phyloP scores from a whole-genome alignment of 1,139 yeast species.

The Meyerozyma smithsonii region DNA sequence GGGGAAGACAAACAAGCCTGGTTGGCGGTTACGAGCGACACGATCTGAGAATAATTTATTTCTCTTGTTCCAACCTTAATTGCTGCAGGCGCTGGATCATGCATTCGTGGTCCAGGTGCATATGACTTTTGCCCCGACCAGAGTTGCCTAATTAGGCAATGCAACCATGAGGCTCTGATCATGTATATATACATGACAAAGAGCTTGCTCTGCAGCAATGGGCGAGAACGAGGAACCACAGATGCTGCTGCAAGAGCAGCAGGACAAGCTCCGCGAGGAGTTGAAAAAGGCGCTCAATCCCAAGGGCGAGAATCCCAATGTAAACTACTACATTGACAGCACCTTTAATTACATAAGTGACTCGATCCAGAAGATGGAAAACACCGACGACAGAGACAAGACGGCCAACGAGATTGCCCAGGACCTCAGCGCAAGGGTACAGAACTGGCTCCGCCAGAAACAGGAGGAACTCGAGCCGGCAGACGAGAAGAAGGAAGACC shows the following conservation, averaged over 20 bases:
- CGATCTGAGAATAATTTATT: no score
- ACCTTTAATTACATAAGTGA: slow-evolving; percentile 27
- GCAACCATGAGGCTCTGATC: no score
- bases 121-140: no score
- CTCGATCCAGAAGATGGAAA: slow-evolving; percentile 27
- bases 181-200: background rate
- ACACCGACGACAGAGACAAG: slow-evolving; percentile 27
- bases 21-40: no score
- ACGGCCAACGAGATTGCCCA: slow-evolving; percentile 37
- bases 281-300: slow-evolving; percentile 21
- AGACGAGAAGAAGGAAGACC: slow-evolving; percentile 2
- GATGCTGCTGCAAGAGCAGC: background rate
- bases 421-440: slow-evolving; percentile 28
- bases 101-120: background rate
- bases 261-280: background rate
- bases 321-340: slow-evolving; percentile 25
- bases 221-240: background rate
- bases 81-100: no score
- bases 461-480: slow-evolving; percentile 8
- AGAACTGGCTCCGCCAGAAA: slow-evolving; percentile 24
- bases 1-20: no score
- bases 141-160: no score
- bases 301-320: slow-evolving; percentile 23
- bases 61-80: no score
- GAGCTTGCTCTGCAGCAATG: no score